These are phyloP conservation scores for Blumeria graminis DNA, from an alignment of 2,329 filamentous ascomycete genomes.

Conservation along the genomic window DNA sequence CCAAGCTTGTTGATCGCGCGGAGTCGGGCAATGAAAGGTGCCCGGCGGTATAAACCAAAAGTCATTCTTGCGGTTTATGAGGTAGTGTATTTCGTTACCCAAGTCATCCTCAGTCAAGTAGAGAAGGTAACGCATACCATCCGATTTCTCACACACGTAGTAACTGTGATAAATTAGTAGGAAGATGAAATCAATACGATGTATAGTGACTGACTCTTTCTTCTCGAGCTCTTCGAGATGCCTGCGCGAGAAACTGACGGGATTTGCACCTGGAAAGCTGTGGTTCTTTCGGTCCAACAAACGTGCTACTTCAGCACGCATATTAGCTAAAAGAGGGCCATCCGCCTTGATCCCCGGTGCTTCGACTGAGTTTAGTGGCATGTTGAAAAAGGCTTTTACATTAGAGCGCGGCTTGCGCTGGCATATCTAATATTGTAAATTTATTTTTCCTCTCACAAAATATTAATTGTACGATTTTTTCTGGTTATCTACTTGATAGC, in stretches of 20 bases:
- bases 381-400: neutral
- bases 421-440: too few species aligned
- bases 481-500: too few species aligned
- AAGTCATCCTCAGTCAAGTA: conserved; percentile 52
- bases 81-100: conserved; percentile 49
- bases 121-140: conserved; percentile 85
- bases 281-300: conserved; percentile 46
- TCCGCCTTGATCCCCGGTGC: conserved; percentile 42
- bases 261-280: conserved; percentile 74
- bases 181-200: neutral
- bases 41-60: conserved; percentile 60
- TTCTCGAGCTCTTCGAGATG: conserved; percentile 64
- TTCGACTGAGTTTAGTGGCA: conserved; percentile 19
- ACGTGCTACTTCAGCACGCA: conserved; percentile 49
- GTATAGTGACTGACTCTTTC: conserved; percentile 34
- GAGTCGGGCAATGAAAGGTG: conserved; percentile 58
- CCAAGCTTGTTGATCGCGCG: conserved; percentile 37
- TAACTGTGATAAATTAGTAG: conserved; percentile 28
- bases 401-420: too few species aligned
- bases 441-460: too few species aligned
- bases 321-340: conserved; percentile 29
- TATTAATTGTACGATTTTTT: too few species aligned
- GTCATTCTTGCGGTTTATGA: conserved; percentile 95
- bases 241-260: conserved; percentile 65
- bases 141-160: conserved; percentile 95